Conservation (phyloP, 2,329 filamentous ascomycete species). For the Neoarthrinium moseri region DNA sequence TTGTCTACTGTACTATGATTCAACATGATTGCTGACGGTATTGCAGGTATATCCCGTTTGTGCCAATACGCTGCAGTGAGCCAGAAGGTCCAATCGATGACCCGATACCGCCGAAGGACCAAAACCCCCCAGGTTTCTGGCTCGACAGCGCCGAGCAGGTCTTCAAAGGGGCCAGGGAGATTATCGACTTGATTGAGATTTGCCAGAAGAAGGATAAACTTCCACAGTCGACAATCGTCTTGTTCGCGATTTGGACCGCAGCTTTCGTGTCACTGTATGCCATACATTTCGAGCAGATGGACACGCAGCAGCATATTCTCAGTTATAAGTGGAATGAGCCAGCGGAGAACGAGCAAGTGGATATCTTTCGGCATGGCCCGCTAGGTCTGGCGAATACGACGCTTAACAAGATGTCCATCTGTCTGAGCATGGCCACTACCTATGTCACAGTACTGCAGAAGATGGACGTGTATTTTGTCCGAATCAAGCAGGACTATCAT, state of each 20-base stretch:
- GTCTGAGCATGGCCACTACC: conserved; percentile 55
- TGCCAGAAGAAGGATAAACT: conserved; percentile 59
- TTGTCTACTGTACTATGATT: not conserved
- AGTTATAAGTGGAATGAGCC: conserved; percentile 32
- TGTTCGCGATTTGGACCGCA: conserved; percentile 67
- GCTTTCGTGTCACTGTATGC: conserved; percentile 67
- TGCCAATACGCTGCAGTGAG: conserved; percentile 51
- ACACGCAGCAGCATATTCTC: conserved; percentile 53
- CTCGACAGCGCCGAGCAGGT: conserved; percentile 59
- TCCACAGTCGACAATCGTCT: conserved; percentile 65
- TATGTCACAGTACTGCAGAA: conserved; percentile 53
- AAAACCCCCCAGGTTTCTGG: conserved; percentile 58
- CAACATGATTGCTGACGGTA: not conserved
- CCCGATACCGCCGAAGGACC: conserved; percentile 49
- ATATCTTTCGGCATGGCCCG: conserved; percentile 36
- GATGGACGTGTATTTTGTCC: conserved; percentile 52
- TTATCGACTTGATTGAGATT: conserved; percentile 63
- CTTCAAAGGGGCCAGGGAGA: conserved; percentile 61
- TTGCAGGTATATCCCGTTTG: conserved; percentile 54
- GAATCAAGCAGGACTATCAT: conserved; percentile 48
- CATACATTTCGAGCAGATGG: conserved; percentile 68
- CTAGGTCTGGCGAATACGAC: conserved; percentile 49
- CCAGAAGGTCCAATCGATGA: conserved; percentile 59
- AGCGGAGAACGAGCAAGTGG: conserved; percentile 17
- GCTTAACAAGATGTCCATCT: conserved; percentile 48